Conservation (phyloP, 306 rosid genomes). For the Vicia faba region DNA sequence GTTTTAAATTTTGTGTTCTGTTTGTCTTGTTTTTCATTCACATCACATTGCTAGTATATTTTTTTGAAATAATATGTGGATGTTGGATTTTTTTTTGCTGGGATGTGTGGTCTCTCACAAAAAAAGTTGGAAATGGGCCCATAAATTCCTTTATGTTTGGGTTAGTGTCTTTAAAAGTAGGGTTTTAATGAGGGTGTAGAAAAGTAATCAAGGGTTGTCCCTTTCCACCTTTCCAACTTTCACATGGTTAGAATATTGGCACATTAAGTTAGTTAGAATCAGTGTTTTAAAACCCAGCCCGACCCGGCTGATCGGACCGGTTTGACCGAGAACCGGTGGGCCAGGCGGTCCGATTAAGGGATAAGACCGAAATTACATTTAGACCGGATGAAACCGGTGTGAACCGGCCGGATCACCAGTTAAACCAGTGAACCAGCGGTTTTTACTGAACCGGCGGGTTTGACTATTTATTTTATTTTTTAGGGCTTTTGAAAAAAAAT, state of each 20-base stretch:
- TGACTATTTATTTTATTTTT: too few relatives aligned
- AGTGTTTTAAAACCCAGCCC: too few relatives aligned
- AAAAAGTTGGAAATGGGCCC: constrained; percentile 41
- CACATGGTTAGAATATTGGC: background rate
- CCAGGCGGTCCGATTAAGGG: too few relatives aligned
- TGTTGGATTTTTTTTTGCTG: constrained; percentile 27
- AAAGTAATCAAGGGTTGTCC: background rate
- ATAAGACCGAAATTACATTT: too few relatives aligned
- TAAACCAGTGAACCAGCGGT: too few relatives aligned
- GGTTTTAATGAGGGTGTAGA: background rate
- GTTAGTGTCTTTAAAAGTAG: constrained; percentile 2
- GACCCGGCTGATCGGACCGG: too few relatives aligned
- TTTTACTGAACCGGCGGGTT: too few relatives aligned
- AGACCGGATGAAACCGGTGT: too few relatives aligned
- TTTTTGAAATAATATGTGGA: constrained; percentile 19
- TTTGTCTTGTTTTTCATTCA: constrained; percentile 31
- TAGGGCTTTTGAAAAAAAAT: too few relatives aligned
- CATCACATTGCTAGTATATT: constrained; percentile 10
- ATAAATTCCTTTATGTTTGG: constrained; percentile 24
- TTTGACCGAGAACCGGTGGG: too few relatives aligned
- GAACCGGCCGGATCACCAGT: too few relatives aligned
- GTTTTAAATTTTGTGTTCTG: background rate
- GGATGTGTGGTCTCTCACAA: constrained; percentile 9
- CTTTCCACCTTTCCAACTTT: background rate
- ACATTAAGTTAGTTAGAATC: too few relatives aligned